These are phyloP conservation scores for Trichophyton mentagrophytes DNA, from an alignment of 2,329 filamentous ascomycete species.

Conservation along the genomic window DNA sequence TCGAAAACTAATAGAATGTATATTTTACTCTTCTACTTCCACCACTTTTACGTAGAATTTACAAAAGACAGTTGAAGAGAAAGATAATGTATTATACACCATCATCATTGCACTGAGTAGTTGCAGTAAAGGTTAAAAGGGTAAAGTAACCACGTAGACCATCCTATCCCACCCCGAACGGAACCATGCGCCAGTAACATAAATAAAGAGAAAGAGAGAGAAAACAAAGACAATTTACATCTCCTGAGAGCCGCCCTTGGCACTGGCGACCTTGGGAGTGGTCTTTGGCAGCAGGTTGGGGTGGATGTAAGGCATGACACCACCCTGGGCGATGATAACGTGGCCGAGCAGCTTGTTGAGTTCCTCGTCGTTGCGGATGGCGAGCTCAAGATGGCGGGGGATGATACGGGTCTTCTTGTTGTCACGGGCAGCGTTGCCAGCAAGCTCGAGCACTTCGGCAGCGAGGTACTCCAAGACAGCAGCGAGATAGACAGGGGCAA, in stretches of 20 bases:
- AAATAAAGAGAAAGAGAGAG: slow-evolving; percentile 33
- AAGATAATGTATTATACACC: background rate
- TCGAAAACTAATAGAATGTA: background rate
- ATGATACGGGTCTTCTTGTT: slow-evolving; percentile 99
- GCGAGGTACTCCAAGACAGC: slow-evolving; percentile 12
- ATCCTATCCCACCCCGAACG: slow-evolving; percentile 45
- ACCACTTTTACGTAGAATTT: background rate
- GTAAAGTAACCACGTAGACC: background rate
- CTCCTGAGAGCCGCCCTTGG: slow-evolving; percentile 70
- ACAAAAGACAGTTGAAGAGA: background rate
- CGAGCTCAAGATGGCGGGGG: slow-evolving; percentile 94
- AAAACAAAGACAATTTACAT: slow-evolving; percentile 36
- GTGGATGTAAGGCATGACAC: slow-evolving; percentile 94
- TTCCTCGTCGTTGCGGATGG: slow-evolving; percentile 99
- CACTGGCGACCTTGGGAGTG: slow-evolving; percentile 72
- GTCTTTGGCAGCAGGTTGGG: slow-evolving; percentile 99
- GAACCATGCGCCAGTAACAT: slow-evolving; percentile 49
- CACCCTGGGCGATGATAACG: slow-evolving; percentile 93
- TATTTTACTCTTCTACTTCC: background rate
- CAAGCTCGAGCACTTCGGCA: slow-evolving; percentile 12
- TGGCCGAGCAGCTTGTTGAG: slow-evolving; percentile 97
- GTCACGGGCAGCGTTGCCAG: slow-evolving; percentile 85
- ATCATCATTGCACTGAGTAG: background rate
- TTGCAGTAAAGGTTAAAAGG: background rate
- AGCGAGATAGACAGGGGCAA: slow-evolving; percentile 78